Evolutionary conservation across 2,329 filamentous ascomycete species (phyloP).

Genomic region (Arthrobotrys sphaeroides): DNA sequence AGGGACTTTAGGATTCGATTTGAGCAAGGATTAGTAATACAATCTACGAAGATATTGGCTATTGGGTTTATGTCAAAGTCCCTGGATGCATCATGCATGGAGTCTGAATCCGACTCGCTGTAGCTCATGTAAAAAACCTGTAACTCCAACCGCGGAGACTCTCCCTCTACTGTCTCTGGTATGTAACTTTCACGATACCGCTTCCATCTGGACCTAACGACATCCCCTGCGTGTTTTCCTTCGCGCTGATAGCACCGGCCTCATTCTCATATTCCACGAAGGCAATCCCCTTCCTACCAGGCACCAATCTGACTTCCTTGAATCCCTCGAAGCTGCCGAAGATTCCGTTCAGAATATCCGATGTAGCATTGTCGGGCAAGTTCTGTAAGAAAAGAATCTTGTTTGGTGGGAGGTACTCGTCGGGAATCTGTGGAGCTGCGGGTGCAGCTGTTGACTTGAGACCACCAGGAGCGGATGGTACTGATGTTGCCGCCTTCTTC

Average conservation of each 20-base stretch:
- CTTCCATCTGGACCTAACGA: constrained; percentile 73
- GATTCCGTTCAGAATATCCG: constrained; percentile 79
- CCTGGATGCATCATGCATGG: neutral
- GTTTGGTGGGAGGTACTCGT: constrained; percentile 97
- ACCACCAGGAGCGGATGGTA: constrained; percentile 71
- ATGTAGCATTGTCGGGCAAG: constrained; percentile 83
- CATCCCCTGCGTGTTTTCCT: constrained; percentile 91
- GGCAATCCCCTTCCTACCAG: constrained; percentile 84
- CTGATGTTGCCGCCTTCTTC: constrained; percentile 63
- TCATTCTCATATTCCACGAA: constrained; percentile 97
- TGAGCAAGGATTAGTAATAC: neutral
- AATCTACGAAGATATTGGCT: neutral
- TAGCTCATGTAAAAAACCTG: neutral
- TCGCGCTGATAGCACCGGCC: constrained; percentile 86
- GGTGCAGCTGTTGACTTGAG: constrained; percentile 76
- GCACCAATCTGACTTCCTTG: constrained; percentile 88
- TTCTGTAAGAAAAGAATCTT: constrained; percentile 96
- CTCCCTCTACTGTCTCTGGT: constrained; percentile 80
- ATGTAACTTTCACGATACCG: constrained; percentile 91
- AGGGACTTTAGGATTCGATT: neutral
- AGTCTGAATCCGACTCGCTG: neutral
- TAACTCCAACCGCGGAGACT: neutral
- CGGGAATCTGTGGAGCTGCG: constrained; percentile 81
- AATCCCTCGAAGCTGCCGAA: constrained; percentile 94
- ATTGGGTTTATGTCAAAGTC: neutral